Base-by-base conservation (phyloP, 768 basidiomycete genomes). In the Trametes cingulata region DNA sequence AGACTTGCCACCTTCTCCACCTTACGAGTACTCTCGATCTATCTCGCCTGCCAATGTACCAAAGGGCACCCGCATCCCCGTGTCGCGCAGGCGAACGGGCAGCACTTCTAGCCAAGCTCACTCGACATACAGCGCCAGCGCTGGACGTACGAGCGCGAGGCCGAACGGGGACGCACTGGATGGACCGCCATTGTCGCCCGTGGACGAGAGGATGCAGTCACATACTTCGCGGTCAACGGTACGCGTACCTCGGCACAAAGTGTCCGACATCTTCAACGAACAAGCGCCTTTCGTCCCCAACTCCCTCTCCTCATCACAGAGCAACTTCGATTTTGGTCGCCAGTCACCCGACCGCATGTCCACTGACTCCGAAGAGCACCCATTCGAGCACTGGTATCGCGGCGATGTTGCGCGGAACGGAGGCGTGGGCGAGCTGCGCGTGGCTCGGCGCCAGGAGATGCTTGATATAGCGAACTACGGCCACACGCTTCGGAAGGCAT, bases 311-410 rank as follows among this genome's bases (percentile, higher is more conserved):
- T 82, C 85, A 72, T 76, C 60, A 72, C 75, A 41, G 40, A 74
- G 76, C 27, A 68, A 64, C 56, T 66, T 69, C 58, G 69, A 76
- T 63, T 58, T 70, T 59, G 72, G 75, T 41, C 67, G 66, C 33
- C 58, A 56, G 2, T 42, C 58, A 19, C 59, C 69, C n/a, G 58
- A 54, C 19, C 81, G 90, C 43, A 75, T 79, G 13, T 90, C 90
- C 5, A 80, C 75, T 24, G 90, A 93, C 22, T 91, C 90, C 6
- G 90, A 91, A 61, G 91, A 93, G 69, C 82, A 83, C 14, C 91
- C 91, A 0, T 93, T 87, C 60, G 90, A 93, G 67, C 91, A 94
- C 67, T 93, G 91, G 91, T 94, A 94, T 69, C 86, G 91, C 49
- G 91, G 91, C 1, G 91, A 94, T 65, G 83, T 91, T 5, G 86